Conservation (phyloP, 495 filamentous ascomycete genomes). For the Lophiostoma macrostomum region DNA sequence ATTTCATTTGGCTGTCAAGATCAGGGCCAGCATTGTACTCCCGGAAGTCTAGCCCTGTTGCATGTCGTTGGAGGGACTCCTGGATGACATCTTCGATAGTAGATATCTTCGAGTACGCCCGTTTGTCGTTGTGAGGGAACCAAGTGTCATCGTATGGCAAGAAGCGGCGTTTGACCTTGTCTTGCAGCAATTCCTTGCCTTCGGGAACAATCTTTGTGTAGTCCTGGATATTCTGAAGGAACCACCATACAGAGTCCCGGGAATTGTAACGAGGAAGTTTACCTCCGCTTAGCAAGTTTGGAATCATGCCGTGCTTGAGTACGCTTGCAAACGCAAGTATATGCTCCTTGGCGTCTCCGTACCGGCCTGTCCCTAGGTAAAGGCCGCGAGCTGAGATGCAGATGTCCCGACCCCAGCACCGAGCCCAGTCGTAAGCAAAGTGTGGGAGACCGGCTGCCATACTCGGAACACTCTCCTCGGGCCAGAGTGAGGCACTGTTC, state of each 20-base stretch:
- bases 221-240: slow-evolving; percentile 90
- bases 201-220: slow-evolving; percentile 80
- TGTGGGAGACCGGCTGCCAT: slow-evolving; percentile 93
- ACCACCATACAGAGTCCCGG: slow-evolving; percentile 96
- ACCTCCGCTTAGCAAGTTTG: slow-evolving; percentile 85
- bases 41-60: slow-evolving; percentile 79
- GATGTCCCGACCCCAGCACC: slow-evolving; percentile 96
- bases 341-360: slow-evolving; percentile 83
- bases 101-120: slow-evolving; percentile 80
- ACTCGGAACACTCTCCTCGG: slow-evolving; percentile 74
- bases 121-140: slow-evolving; percentile 74
- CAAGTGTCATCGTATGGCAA: slow-evolving; percentile 92
- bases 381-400: slow-evolving; percentile 94
- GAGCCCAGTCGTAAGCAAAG: slow-evolving; percentile 89
- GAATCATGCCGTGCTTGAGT: slow-evolving; percentile 97
- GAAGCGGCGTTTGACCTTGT: slow-evolving; percentile 80
- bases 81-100: slow-evolving; percentile 86
- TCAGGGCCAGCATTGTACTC: slow-evolving; percentile 90
- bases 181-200: slow-evolving; percentile 69
- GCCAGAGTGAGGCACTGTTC: slow-evolving; percentile 86
- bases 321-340: slow-evolving; percentile 95
- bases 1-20: slow-evolving; percentile 90
- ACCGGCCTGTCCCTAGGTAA: slow-evolving; percentile 82
- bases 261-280: slow-evolving; percentile 94
- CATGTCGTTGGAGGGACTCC: slow-evolving; percentile 89